phyloP scores from a whole-genome alignment of 352 stramenopile species.

The Phytophthora colocasiae region DNA sequence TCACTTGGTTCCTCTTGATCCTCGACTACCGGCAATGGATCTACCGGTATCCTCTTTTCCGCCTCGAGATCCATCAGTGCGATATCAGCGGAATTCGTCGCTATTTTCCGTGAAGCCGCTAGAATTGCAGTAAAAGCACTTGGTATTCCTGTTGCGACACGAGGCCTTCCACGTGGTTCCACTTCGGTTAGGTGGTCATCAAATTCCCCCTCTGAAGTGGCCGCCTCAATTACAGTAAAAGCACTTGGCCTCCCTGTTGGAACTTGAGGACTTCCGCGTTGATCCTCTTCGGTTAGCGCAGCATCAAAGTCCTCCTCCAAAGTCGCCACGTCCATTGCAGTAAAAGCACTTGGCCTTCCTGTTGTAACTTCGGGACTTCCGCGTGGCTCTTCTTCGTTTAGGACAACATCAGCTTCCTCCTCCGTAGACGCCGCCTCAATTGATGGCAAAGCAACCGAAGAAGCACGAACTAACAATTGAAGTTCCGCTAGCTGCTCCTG shows the following conservation, averaged over 20 bases:
- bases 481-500: slow-evolving; percentile 57
- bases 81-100: slow-evolving; percentile 2
- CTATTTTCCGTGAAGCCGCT: slow-evolving; percentile 27
- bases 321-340: neutral
- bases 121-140: slow-evolving; percentile 12
- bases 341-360: slow-evolving; percentile 29
- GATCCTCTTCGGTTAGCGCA: slow-evolving; percentile 7
- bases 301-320: neutral
- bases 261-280: neutral
- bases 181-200: too few relatives aligned
- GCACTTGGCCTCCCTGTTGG: slow-evolving; percentile 23
- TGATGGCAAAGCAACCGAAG: slow-evolving; percentile 7
- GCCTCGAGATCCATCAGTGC: neutral
- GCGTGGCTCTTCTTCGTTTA: slow-evolving; percentile 7
- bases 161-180: too few relatives aligned
- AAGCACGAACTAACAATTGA: slow-evolving; percentile 45
- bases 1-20: neutral
- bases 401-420: neutral
- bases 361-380: slow-evolving; percentile 4
- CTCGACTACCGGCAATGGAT: slow-evolving; percentile 5
- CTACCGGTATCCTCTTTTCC: neutral
- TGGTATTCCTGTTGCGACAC: too few relatives aligned
- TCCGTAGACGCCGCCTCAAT: neutral
- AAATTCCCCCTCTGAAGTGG: too few relatives aligned
- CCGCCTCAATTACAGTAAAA: slow-evolving; percentile 21